Conservation (phyloP, 352 stramenopile species). For the Aphanomyces euteiches region DNA sequence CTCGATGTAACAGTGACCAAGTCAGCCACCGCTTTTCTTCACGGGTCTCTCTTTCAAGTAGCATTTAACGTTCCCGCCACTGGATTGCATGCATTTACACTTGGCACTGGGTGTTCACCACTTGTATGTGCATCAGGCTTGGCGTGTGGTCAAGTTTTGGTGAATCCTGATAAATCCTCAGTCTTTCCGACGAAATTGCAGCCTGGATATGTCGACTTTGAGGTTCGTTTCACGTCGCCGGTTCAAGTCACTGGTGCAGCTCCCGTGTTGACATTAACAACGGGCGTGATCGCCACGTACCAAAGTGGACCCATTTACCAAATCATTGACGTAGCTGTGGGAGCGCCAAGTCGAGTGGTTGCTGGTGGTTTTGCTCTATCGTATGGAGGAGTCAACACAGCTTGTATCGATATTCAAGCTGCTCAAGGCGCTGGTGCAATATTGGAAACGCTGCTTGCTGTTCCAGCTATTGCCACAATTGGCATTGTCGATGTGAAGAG, state of each 20-base stretch:
- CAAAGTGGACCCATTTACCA: constrained; percentile 43
- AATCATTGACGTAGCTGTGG: constrained; percentile 61
- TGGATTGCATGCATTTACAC: constrained; percentile 42
- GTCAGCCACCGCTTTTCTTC: constrained; percentile 44
- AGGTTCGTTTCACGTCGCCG: constrained; percentile 51
- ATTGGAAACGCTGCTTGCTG: constrained; percentile 35
- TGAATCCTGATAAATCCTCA: constrained; percentile 41
- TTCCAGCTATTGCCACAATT: constrained; percentile 55
- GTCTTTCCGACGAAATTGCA: constrained; percentile 41
- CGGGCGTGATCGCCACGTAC: constrained; percentile 42
- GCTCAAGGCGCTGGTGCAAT: constrained; percentile 47
- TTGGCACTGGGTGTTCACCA: constrained; percentile 36
- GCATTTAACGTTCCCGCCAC: constrained; percentile 53
- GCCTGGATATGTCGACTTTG: constrained; percentile 45
- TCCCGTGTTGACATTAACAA: constrained; percentile 45
- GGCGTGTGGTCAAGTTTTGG: constrained; percentile 44
- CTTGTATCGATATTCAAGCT: constrained; percentile 48
- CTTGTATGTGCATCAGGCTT: constrained; percentile 42
- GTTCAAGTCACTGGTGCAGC: constrained; percentile 40
- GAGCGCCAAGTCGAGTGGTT: constrained; percentile 45
- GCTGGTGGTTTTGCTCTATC: constrained; percentile 46
- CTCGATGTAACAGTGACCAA: constrained; percentile 42
- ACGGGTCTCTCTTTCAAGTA: constrained; percentile 48
- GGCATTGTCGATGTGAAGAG: constrained; percentile 42
- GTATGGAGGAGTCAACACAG: constrained; percentile 45